A percentile compares a stretch with the other conserved stretches of the same genome.
Evolutionary conservation across 345 rosid species (phyloP).

Genomic region (Pistacia vera): DNA sequence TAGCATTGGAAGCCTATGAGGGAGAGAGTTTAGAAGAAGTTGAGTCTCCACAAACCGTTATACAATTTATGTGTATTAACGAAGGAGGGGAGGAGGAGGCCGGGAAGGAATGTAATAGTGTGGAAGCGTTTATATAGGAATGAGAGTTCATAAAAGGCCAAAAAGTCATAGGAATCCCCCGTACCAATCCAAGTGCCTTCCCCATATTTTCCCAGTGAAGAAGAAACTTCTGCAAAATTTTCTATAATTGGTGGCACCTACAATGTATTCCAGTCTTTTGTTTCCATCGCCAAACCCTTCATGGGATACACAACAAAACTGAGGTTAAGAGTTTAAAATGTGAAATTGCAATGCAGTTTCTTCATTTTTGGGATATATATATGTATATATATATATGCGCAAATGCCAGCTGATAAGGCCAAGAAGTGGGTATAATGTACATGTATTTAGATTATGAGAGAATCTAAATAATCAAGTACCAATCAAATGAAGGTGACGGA

Average conservation of each 20-base stretch:
- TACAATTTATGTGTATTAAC: background rate
- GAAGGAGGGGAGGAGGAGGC: background rate
- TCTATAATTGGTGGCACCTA: background rate
- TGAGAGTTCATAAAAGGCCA: background rate
- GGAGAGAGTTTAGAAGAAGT: constrained; percentile 39
- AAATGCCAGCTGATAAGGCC: background rate
- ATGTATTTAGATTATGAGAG: background rate
- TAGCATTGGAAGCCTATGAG: constrained; percentile 25
- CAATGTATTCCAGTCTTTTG: background rate
- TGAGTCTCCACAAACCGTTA: constrained; percentile 14
- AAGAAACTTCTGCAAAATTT: constrained; percentile 6
- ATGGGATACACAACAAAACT: background rate
- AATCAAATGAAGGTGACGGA: background rate
- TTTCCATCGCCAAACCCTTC: background rate
- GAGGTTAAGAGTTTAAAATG: background rate
- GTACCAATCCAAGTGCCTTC: background rate
- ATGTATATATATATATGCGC: too few species aligned
- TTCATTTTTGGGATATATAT: background rate
- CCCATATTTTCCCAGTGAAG: background rate
- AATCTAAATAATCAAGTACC: background rate
- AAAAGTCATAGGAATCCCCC: background rate
- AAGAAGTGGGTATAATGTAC: background rate
- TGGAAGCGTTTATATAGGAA: background rate
- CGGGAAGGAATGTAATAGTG: background rate
- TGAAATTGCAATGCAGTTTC: background rate